Conservation (phyloP, 805 yeast species). For the Starmera amethionina region DNA sequence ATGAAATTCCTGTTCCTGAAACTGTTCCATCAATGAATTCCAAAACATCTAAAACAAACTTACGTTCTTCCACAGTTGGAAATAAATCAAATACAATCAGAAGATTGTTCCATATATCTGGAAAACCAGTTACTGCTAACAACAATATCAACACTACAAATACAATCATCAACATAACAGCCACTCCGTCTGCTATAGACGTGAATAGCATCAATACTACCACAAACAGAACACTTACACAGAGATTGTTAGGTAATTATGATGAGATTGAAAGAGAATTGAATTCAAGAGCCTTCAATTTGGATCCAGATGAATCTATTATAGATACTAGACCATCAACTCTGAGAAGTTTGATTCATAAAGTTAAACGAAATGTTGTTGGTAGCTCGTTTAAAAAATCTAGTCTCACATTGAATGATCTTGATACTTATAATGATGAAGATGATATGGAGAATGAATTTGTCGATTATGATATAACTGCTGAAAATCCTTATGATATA, state of each 20-base stretch:
- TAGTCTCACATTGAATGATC: conserved; percentile 9
- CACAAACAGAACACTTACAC: conserved; percentile 16
- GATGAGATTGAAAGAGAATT: conserved; percentile 14
- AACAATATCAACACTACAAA: not conserved
- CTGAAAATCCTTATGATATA: conserved; percentile 10
- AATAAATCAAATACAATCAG: not conserved
- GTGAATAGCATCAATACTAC: conserved; percentile 2
- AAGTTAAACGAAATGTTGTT: conserved; percentile 5
- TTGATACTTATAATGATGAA: not conserved
- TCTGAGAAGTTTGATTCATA: not conserved
- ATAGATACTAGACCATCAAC: not conserved
- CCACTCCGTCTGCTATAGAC: no score
- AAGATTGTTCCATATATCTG: not conserved
- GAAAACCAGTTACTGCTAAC: not conserved
- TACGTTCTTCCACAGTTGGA: not conserved
- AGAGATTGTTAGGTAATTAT: conserved; percentile 14
- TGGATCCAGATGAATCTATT: conserved; percentile 5
- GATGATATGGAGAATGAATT: conserved; percentile 4
- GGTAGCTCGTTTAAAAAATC: conserved; percentile 6
- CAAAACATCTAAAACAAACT: no score
- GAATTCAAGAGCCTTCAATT: conserved; percentile 16
- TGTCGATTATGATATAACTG: not conserved
- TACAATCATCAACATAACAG: not conserved
- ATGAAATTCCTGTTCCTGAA: no score
- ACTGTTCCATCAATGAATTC: no score